phyloP scores from a whole-genome alignment of 352 stramenopile genomes.

The Aphanomyces cochlioides region DNA sequence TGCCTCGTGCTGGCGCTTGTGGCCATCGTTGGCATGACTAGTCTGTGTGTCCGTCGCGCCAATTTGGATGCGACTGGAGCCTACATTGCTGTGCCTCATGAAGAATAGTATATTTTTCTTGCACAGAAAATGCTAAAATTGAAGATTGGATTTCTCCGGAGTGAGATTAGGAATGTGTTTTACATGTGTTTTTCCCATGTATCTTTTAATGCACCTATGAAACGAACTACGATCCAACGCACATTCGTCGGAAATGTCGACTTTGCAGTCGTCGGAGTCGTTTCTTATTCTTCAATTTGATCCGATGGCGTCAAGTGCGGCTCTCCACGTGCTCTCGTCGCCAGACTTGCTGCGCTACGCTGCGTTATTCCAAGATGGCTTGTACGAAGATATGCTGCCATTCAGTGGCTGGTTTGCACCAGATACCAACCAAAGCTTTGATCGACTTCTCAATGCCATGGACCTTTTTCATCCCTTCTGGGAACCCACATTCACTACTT shows the following conservation, averaged over 20 bases:
- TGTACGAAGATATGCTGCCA: background rate
- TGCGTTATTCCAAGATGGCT: background rate
- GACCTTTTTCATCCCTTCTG: background rate
- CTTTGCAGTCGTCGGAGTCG: too few species aligned
- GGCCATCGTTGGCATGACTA: background rate
- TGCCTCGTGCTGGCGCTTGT: conserved; percentile 1
- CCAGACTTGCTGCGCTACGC: background rate
- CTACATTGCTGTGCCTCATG: background rate
- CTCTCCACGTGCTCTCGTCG: background rate
- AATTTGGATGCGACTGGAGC: background rate
- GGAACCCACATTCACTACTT: background rate
- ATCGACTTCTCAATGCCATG: background rate
- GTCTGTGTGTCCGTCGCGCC: background rate
- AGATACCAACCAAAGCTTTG: background rate
- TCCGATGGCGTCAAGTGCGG: too few species aligned
- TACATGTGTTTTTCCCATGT: too few species aligned
- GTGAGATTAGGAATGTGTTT: too few species aligned
- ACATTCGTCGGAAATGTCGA: too few species aligned
- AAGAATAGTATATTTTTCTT: background rate
- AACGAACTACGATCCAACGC: too few species aligned
- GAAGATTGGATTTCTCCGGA: too few species aligned
- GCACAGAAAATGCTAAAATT: too few species aligned
- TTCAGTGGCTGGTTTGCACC: background rate
- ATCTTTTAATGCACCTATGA: too few species aligned
- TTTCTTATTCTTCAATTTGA: too few species aligned